These are phyloP conservation scores for Tolypocladium ovalisporum DNA, from an alignment of 2,329 filamentous ascomycete species.

Conservation along the genomic window DNA sequence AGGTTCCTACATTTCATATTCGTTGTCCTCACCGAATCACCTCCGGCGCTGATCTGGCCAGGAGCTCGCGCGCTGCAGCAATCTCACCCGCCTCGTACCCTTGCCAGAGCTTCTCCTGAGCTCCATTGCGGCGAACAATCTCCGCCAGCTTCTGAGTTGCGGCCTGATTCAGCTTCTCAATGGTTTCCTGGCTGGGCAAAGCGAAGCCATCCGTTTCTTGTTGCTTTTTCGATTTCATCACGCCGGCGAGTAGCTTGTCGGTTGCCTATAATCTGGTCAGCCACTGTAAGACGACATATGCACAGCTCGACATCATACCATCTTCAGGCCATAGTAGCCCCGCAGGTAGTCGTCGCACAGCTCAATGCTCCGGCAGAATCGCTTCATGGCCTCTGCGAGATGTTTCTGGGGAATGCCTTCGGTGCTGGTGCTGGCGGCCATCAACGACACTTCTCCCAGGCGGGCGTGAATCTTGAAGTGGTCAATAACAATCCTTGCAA, in stretches of 20 bases:
- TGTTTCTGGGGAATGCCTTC: constrained; percentile 35
- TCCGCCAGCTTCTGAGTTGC: constrained; percentile 67
- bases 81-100: constrained; percentile 66
- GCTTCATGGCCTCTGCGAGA: constrained; percentile 64
- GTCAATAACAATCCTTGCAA: constrained; percentile 8
- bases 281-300: neutral
- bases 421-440: constrained; percentile 43
- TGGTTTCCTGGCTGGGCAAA: constrained; percentile 44
- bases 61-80: constrained; percentile 56
- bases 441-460: constrained; percentile 72
- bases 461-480: constrained; percentile 69
- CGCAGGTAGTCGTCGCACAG: constrained; percentile 87
- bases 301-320: constrained; percentile 37
- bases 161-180: constrained; percentile 58
- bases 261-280: constrained; percentile 28
- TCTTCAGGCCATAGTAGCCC: constrained; percentile 83
- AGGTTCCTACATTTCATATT: neutral
- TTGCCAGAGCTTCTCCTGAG: constrained; percentile 55
- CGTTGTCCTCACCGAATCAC: constrained; percentile 27
- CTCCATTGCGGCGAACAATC: constrained; percentile 55
- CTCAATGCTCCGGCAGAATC: constrained; percentile 85
- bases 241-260: constrained; percentile 34
- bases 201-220: constrained; percentile 37
- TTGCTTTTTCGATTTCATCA: constrained; percentile 31
- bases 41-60: constrained; percentile 40